Evolutionary conservation across 306 rosid species (phyloP).

Genomic region (Trifolium dubium): DNA sequence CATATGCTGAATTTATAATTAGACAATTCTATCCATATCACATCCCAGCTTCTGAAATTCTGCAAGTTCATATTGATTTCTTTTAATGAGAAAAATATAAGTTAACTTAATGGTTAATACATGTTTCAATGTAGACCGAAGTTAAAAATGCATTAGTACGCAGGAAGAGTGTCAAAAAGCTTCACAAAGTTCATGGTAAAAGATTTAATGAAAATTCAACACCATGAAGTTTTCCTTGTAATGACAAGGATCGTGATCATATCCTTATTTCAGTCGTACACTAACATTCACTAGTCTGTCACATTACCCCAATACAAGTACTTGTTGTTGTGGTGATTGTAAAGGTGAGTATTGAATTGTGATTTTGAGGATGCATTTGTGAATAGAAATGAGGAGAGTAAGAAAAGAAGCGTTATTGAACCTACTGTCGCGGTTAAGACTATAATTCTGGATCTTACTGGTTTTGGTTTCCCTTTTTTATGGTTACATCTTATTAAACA

Average conservation of each 20-base stretch:
- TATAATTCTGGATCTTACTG: constrained; percentile 55
- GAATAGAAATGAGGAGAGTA: constrained; percentile 55
- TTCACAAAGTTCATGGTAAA: not conserved
- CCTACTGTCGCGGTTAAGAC: constrained; percentile 45
- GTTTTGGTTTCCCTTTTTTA: constrained; percentile 53
- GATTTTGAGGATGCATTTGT: constrained; percentile 44
- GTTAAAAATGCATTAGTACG: not conserved
- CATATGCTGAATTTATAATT: constrained; percentile 4
- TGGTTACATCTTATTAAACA: too few relatives aligned
- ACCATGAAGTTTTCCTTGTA: not conserved
- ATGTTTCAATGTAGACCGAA: not conserved
- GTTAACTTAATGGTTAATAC: constrained; percentile 7
- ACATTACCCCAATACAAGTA: constrained; percentile 95
- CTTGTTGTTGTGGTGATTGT: constrained; percentile 45
- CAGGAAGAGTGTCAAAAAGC: constrained; percentile 8
- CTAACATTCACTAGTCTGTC: too few relatives aligned
- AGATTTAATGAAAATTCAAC: constrained; percentile 22
- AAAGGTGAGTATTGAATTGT: not conserved
- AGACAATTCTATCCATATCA: constrained; percentile 12
- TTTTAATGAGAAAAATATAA: constrained; percentile 12
- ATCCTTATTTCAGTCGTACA: too few relatives aligned
- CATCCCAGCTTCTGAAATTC: constrained; percentile 5
- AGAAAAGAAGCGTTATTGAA: constrained; percentile 54
- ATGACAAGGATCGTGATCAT: constrained; percentile 11
- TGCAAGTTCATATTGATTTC: constrained; percentile 17